Evolutionary conservation across 225 moss, liverwort and hornwort genomes (phyloP), one percentile per base, ranked within the genome.

Genomic region (Marchantia paleacea): DNA sequence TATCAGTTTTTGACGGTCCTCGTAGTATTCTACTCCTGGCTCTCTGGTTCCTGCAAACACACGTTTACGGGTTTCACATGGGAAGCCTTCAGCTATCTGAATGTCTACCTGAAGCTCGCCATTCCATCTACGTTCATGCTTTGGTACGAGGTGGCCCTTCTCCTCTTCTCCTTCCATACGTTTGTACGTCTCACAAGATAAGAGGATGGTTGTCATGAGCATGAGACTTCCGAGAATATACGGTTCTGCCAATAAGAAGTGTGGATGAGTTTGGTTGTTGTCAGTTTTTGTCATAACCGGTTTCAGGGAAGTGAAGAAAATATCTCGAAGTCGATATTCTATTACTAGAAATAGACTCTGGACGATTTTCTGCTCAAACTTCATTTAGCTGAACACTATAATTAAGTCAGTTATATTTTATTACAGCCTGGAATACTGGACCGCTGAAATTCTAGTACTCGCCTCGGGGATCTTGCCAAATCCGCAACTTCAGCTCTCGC

Each of bases 361-460:
- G 3, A 39, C 39, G 39, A 39, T 39, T 2, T 39, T 39, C 39
- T 39, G 39, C 39, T 39, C 39, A 39, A 39, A 39, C 39, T 39
- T 39, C 3, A 39, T 2, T 6, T 8, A 3, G 13, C 54, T n/a
- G n/a, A 26, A 3, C 28, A 3, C 22, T 9, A 8, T 12, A 63
- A 61, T 16, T 2, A 47, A 0, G 13, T 3, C 57, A 1, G 77
- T 58, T 24, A 25, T 52, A 13, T 65, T 4, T 18, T 58, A 8
- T 48, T 31, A 50, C 89, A 92, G 94, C 76, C 77, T 94, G 85
- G 94, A 94, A 83, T 92, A 89, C 63, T 94, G 91, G 91, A 88
- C 87, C 48, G 90, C 90, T 24, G 92, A 94, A 76, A 74, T 89
- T 16, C 83, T 94, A 53, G 81, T 90, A 12, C 78, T 94, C 25